These are phyloP conservation scores for Chrysosporium queenslandicum DNA, from an alignment of 2,329 filamentous ascomycete species.

Conservation along the genomic window DNA sequence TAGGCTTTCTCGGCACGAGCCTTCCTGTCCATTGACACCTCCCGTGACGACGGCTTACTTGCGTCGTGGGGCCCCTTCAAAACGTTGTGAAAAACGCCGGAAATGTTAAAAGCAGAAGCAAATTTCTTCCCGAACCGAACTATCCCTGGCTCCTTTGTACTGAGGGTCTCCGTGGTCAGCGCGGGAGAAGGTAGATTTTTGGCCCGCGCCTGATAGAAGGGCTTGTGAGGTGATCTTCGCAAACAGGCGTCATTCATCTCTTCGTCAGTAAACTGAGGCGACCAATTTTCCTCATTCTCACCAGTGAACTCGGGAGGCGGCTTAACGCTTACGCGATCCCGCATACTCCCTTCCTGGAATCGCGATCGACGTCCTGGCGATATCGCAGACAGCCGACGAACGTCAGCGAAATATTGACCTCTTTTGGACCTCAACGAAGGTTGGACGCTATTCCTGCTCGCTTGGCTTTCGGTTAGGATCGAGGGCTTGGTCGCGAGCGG, in stretches of 20 bases:
- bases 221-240: neutral
- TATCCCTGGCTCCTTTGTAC: conserved; percentile 36
- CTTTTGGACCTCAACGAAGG: conserved; percentile 12
- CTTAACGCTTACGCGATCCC: conserved; percentile 61
- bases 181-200: neutral
- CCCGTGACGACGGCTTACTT: conserved; percentile 29
- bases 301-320: conserved; percentile 60
- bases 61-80: conserved; percentile 40
- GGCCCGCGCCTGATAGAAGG: neutral
- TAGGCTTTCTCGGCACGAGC: conserved; percentile 37
- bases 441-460: conserved; percentile 4
- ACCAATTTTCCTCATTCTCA: conserved; percentile 20
- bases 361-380: conserved; percentile 39
- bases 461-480: conserved; percentile 6
- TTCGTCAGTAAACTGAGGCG: conserved; percentile 9
- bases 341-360: conserved; percentile 75
- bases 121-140: conserved; percentile 48
- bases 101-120: conserved; percentile 45
- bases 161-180: conserved; percentile 5
- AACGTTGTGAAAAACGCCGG: conserved; percentile 39
- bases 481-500: conserved; percentile 23
- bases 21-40: conserved; percentile 5
- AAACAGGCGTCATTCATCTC: neutral
- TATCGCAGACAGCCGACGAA: conserved; percentile 1
- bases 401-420: neutral